phyloP scores from a whole-genome alignment of 192 early-diverging fungal species.

The Backusella sp. region DNA sequence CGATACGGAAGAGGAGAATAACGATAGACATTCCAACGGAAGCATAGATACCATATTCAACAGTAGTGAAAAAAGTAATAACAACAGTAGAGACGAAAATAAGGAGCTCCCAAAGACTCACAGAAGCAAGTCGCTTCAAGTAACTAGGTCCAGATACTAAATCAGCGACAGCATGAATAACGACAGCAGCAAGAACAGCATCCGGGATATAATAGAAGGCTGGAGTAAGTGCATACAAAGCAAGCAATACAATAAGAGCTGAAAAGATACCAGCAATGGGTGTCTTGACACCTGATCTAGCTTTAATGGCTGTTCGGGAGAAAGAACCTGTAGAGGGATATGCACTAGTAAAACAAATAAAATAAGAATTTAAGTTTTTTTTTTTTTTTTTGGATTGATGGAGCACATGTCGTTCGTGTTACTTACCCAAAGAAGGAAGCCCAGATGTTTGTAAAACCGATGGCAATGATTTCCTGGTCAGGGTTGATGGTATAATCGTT shows the following conservation, averaged over 20 bases:
- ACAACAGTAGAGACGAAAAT: conserved; percentile 51
- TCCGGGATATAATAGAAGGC: conserved; percentile 88
- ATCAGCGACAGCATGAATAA: conserved; percentile 86
- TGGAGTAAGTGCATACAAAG: conserved; percentile 80
- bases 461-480: conserved; percentile 91
- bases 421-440: conserved; percentile 78
- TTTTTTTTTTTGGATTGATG: background rate
- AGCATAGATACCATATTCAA: conserved; percentile 74
- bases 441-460: conserved; percentile 84
- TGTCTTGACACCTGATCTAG: conserved; percentile 82
- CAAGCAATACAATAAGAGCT: conserved; percentile 76
- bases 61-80: conserved; percentile 62
- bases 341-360: conserved; percentile 34
- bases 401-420: background rate
- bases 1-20: conserved; percentile 77
- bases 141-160: conserved; percentile 65
- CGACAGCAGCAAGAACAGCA: conserved; percentile 79
- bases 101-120: conserved; percentile 56
- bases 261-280: conserved; percentile 85
- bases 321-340: conserved; percentile 94
- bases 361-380: background rate
- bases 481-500: conserved; percentile 80
- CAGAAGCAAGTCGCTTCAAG: conserved; percentile 59
- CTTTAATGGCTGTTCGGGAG: conserved; percentile 92
- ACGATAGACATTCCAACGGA: conserved; percentile 69